Base-by-base conservation (phyloP, 768 basidiomycete species). In the Galerina sulciceps region DNA sequence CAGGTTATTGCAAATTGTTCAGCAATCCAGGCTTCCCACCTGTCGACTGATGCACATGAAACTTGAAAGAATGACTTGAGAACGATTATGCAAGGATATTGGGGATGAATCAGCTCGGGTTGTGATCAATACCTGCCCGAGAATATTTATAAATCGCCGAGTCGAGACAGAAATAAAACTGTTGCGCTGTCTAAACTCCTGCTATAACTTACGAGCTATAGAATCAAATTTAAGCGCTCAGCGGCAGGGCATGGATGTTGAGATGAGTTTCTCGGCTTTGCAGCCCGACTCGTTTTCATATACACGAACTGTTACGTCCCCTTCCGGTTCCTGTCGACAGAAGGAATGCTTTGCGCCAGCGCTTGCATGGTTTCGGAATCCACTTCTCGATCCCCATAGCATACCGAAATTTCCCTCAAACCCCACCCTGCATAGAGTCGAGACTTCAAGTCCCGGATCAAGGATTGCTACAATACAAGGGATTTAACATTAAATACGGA, bases 351-450 rank as follows among this genome's bases (percentile, higher is more conserved):
- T 20, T 46, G 55, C 1, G 68, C 68, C 37, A 76, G 55, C 1
- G 69, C 53, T n/a, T 53, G 40, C 76, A 78, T 75, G 5, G 65
- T 69, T n/a, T 66, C 65, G 1, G 52, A 38, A 53, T 76, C 76
- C 20, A 75, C 46, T 20, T 67, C 65, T 18, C 57, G 49, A 18
- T 58, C 50, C 35, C 57, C 50, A 10, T 62, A 58, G 13, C 72
- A 77, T 11, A 79, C 63, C 2, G 69, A 71, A 22, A 79, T 63
- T 49, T 77, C 73, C 31, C 65, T 58, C n/a, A 78, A 63, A 14
- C 68, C 67, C 76, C 78, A 79, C 18, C 67, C 50, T 4, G 26
- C 34, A 59, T 73, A 77, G 26, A 36, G 48, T 8, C 72, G 70
- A 2, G 48, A 56, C 26, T 62, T 60, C 53, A 79, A 63, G 15